Evolutionary conservation across 106 monocot genomes (phyloP), one percentile per base, ranked within the genome.

Genomic region (Dendrobium chrysotoxum): DNA sequence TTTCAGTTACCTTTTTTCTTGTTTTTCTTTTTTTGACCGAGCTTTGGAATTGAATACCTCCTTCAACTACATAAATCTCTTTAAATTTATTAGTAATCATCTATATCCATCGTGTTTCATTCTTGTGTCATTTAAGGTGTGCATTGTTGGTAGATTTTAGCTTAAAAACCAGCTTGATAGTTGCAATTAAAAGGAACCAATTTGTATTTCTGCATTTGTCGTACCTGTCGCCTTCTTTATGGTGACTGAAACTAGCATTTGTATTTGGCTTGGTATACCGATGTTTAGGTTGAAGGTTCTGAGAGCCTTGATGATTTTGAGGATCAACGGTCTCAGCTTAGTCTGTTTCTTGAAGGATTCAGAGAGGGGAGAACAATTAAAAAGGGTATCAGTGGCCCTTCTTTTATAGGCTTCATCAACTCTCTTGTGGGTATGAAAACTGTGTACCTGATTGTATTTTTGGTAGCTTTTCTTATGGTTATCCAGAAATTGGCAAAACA

Each of bases 311-410:
- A 94, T 54, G 84, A 85, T 30, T 85, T 85, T 21, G 79, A 85
- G 41, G 89, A 98, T 82, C 72, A 77, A 41, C 81, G 84, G 45
- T 89, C 94, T 30, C 94, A 94, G 70, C 81, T 98, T 70, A 98
- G 89, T 76, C 87, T 71, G 26, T 94, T 98, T 81, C 90, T 98
- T 77, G 89, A 98, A 83, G 94, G 90, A 57, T 95, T 90, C n/a
- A 92, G 92, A 84, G 89, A 88, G 81, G 97, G 94, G 70, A 92
- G 85, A 78, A 89, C 88, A 25, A 79, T 91, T 67, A 85, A 81
- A 82, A 92, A 88, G 75, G 86, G 77, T 65, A 67, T 98, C 28
- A 86, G 70, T 35, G 94, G 91, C 30, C 97, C 97, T 75, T 92
- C 97, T 16, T 54, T 94, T 16, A 73, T 92, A 28, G 94, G 92